Evolutionary conservation across 768 basidiomycete species (phyloP).

Genomic region (Sarcomyxa edulis): DNA sequence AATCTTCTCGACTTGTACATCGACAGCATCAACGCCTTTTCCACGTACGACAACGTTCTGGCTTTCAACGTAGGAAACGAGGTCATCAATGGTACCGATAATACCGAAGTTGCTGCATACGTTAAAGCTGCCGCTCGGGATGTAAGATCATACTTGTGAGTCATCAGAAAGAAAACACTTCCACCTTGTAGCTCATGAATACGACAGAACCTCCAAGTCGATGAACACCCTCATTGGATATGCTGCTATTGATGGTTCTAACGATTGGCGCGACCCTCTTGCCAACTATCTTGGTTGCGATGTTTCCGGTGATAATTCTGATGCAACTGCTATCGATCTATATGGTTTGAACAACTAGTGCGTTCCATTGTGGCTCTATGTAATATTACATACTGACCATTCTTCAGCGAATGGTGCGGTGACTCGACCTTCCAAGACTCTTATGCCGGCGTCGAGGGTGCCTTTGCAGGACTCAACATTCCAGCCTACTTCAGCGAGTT

Average conservation of each 20-base stretch:
- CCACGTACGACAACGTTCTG: slow-evolving; percentile 84
- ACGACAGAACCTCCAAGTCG: slow-evolving; percentile 51
- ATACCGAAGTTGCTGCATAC: slow-evolving; percentile 66
- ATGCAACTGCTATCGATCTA: slow-evolving; percentile 67
- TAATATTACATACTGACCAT: slow-evolving; percentile 5
- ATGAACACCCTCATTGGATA: slow-evolving; percentile 76
- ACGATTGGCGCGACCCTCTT: slow-evolving; percentile 56
- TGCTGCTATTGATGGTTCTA: slow-evolving; percentile 73
- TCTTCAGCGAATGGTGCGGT: slow-evolving; percentile 78
- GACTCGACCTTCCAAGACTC: slow-evolving; percentile 48
- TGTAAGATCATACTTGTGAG: slow-evolving; percentile 77
- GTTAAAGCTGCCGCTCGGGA: slow-evolving; percentile 92
- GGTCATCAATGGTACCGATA: slow-evolving; percentile 41
- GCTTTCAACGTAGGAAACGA: slow-evolving; percentile 93
- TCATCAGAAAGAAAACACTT: slow-evolving; percentile 8
- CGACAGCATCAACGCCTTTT: slow-evolving; percentile 71
- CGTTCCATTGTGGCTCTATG: slow-evolving; percentile 20
- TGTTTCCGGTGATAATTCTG: slow-evolving; percentile 43
- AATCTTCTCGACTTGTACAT: slow-evolving; percentile 78
- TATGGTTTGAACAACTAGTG: slow-evolving; percentile 88
- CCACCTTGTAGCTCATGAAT: slow-evolving; percentile 6
- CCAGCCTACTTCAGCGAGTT: slow-evolving; percentile 90
- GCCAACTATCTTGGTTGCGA: slow-evolving; percentile 84
- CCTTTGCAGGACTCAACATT: slow-evolving; percentile 65
- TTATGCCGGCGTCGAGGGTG: slow-evolving; percentile 49